These are phyloP conservation scores for Asterella californica DNA, from an alignment of 225 moss, liverwort and hornwort species.

Conservation along the genomic window DNA sequence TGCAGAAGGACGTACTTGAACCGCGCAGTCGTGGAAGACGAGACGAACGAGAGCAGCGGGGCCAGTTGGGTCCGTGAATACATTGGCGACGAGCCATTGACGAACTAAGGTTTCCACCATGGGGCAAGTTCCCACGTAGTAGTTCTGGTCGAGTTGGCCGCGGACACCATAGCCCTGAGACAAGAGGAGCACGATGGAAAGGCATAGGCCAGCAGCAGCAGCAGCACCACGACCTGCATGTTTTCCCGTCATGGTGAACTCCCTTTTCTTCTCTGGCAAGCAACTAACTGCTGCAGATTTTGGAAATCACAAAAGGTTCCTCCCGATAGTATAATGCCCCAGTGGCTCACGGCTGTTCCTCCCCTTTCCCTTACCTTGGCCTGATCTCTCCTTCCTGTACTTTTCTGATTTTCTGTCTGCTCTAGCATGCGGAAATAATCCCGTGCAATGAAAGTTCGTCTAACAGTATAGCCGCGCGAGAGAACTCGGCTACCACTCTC, in stretches of 20 bases:
- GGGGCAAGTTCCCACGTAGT: slow-evolving; percentile 34
- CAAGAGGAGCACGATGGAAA: not conserved
- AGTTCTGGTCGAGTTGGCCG: slow-evolving; percentile 31
- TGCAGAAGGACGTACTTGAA: slow-evolving; percentile 22
- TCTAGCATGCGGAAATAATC: too few species aligned
- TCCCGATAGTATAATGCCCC: too few species aligned
- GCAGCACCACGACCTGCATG: not conserved
- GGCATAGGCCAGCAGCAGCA: not conserved
- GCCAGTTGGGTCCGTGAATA: slow-evolving; percentile 49
- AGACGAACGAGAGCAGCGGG: slow-evolving; percentile 43
- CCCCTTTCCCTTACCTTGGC: too few species aligned
- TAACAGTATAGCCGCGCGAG: too few species aligned
- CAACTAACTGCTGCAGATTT: too few species aligned
- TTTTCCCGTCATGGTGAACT: slow-evolving; percentile 11
- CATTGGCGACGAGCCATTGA: slow-evolving; percentile 39
- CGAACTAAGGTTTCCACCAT: slow-evolving; percentile 26
- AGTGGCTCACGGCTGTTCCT: too few species aligned
- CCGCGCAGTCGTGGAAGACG: slow-evolving; percentile 46
- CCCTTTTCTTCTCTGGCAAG: not conserved
- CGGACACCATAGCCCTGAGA: not conserved
- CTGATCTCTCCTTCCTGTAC: too few species aligned
- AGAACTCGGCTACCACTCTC: too few species aligned
- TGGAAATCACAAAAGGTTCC: too few species aligned
- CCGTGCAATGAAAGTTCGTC: too few species aligned
- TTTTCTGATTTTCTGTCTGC: too few species aligned